Base-by-base conservation (phyloP, 176 grass and related monocot genomes). In the Oryza meridionalis region DNA sequence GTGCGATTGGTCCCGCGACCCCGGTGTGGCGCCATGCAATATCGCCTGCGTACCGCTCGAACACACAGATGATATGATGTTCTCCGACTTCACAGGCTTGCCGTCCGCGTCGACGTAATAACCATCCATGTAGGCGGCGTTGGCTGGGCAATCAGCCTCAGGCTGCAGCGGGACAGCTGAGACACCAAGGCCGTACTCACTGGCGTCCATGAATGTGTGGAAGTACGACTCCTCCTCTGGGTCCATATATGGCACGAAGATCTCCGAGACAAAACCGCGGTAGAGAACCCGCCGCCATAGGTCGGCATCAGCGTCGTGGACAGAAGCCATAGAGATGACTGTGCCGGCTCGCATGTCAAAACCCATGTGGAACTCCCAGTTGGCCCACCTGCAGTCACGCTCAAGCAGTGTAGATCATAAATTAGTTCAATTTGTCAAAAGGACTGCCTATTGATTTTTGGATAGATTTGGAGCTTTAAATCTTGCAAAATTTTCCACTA, bases 231-330 rank as follows among this genome's bases (percentile, higher is more conserved):
- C 94, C 73, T 92, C 94, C 5, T 12, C 65, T 0, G 88, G 90
- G 47, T 97, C 94, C 92, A 97, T 94, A 88, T 97, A 97, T 5
- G 95, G 95, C 11, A 97, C 84, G 53, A 94, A 92, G 31, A 94
- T 12, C 75, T 97, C 95, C 4, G 92, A 94, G 4, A 91, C 78
- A 69, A 87, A 92, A 69, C 90, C 92, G 11, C 92, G 82, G 74
- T 97, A 89, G 10, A 97, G 87, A 32, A 97, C 90, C 19, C 49
- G 72, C 31, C 94, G 89, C 40, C 83, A 61, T 15, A 10, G 3
- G 33, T 76, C 74, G 69, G 69, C 68, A 4, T 91, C 88, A 11
- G 78, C 62, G 70, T 94, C 94, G 66, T 88, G 80, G 53, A 94
- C 46, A 0, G 92, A 91, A 42, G 94, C 92, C 21, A 88, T 50